Base-by-base conservation (phyloP, 1,284 basidiomycete species). In the Cryptococcus hybrid region DNA sequence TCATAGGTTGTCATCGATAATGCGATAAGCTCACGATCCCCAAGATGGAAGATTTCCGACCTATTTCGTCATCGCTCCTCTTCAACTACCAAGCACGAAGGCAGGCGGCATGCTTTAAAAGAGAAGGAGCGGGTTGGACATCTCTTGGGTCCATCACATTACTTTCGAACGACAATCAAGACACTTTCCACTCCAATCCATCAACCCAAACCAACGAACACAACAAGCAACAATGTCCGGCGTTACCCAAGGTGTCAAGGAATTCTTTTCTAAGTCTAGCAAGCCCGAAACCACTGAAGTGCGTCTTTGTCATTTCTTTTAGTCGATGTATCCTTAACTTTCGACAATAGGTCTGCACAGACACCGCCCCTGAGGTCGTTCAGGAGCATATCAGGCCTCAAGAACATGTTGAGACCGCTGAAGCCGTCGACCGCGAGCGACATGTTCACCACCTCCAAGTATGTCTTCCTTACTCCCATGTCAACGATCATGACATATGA, bases 341-440 rank as follows among this genome's bases (percentile, higher is more conserved):
- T 8, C 2, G 24, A 15, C 47, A 4, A 24, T 59, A 75, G 70
- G 74, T 77, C 61, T 76, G 73, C 66, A 64, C 72, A 38, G 74
- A 76, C 61, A 65, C 66, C 57, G 72, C 69, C 47, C 73, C 75
- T 43, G 71, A 73, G 60, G 69, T 77, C 53, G 63, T 67, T 39
- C 68, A 77, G 61, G 75, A 77, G 65, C 59, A 67, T 58, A 56
- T 76, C 62, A 58, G 62, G 47, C 70, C 63, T 15, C 55, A 70
- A 54, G 74, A 73, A 64, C 67, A 69, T 56, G 56, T 61, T 47
- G 70, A 78, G 68, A 63, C 61, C 42, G 69, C 68, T 50, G 70
- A 73, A 63, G 76, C 76, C 36, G 56, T 76, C 57, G 75, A 78
- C 71, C 64, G 73, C 18, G 76, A 78, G 63, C 59, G 67, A 47